These are phyloP conservation scores for Candida oleophila DNA, from an alignment of 805 yeast species.

Conservation along the genomic window DNA sequence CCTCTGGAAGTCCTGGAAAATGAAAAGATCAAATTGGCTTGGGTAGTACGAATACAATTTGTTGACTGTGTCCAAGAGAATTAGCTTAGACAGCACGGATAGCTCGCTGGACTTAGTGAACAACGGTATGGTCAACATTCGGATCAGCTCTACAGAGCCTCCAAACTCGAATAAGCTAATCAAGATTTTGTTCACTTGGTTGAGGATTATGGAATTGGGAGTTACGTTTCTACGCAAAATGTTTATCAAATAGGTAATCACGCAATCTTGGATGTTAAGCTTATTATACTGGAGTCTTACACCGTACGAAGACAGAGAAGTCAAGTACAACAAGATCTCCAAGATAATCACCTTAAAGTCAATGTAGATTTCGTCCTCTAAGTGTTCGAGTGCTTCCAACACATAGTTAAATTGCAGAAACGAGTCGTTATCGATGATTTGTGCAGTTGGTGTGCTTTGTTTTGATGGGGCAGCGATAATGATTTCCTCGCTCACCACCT, in stretches of 20 bases:
- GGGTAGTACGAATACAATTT: conserved; percentile 20
- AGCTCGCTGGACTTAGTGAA: conserved; percentile 8
- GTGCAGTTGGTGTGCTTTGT: not conserved
- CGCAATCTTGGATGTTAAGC: conserved; percentile 15
- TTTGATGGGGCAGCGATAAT: conserved; percentile 11
- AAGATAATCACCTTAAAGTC: conserved; percentile 29
- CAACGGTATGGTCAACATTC: conserved; percentile 19
- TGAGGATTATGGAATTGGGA: conserved; percentile 4
- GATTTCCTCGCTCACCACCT: conserved; percentile 25
- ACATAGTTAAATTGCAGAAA: conserved; percentile 7
- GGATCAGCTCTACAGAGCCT: conserved; percentile 22
- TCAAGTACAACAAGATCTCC: conserved; percentile 22
- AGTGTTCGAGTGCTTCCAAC: conserved; percentile 12
- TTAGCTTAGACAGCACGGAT: conserved; percentile 10
- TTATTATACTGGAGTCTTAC: conserved; percentile 22
- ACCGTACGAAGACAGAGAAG: conserved; percentile 20
- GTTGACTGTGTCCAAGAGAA: conserved; percentile 22
- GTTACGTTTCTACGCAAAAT: not conserved
- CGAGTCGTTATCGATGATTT: not conserved
- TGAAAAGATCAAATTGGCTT: conserved; percentile 26
- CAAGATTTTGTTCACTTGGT: conserved; percentile 22
- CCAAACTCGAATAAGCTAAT: conserved; percentile 33
- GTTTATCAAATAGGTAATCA: conserved; percentile 20
- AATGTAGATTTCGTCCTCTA: conserved; percentile 23
- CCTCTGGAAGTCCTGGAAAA: conserved; percentile 20